Evolutionary conservation across 495 filamentous ascomycete genomes (phyloP), one percentile per base, ranked within the genome.

Genomic region (Aspergillus indologenus): DNA sequence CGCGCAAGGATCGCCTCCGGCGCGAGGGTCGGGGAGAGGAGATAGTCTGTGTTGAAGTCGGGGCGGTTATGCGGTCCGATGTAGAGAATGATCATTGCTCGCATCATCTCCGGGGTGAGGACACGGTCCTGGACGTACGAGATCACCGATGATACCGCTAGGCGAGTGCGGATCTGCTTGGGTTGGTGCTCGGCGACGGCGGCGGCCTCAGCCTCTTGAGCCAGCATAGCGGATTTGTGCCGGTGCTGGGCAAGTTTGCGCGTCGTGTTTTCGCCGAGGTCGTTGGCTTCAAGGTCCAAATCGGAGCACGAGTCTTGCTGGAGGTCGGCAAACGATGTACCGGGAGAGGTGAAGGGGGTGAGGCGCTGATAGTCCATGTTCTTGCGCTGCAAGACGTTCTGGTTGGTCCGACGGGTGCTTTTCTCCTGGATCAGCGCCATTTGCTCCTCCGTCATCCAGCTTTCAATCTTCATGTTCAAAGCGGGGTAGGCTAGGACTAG

Each of bases 391-490:
- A 97, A 68, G 53, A 98, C 83, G 46, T 82, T 79, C 57, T 81
- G 81, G 66, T 97, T 96, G 1, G 86, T 90, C 58, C 85, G 85
- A 2, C 92, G 84, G 57, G 83, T 85, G 54, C 84, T 80, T 44
- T 90, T 87, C 58, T 96, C 91, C 61, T 92, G 87, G 54, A 98
- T 96, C 43, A 98, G 75, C 0, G 90, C 81, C 90, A 97, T 94
- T 68, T 98, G 92, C 69, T 98, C 94, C 64, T 98, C 95, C 0
- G 88, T 91, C 92, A 98, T 97, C 94, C 94, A 98, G 64, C 91
- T 97, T n/a, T 90, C 89, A 52, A 98, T 96, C 68, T 91, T 96
- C 85, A 98, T 88, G 65, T 96, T 95, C 56, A 98, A 77, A 0
- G 85, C 85, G 1, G 94, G 94, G 67, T 98, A 98, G 24, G 95